Evolutionary conservation across 139 green algal genomes (phyloP), one percentile per base, ranked within the genome.

Genomic region (Chlamydomonas sphaeroides): DNA sequence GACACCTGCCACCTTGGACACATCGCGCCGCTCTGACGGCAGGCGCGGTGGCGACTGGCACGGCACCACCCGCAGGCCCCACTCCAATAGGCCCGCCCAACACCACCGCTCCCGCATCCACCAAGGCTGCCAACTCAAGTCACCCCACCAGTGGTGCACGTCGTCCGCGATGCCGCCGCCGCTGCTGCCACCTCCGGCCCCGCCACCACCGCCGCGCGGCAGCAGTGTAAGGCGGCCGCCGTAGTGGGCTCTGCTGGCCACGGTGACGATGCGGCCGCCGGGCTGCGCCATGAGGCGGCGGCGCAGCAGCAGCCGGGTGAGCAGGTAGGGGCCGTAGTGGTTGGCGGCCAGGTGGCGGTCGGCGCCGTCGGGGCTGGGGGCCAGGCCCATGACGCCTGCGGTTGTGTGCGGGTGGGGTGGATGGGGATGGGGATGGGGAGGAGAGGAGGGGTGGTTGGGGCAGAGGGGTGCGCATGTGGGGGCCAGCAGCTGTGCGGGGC

Each of bases 301-400:
- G 0, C 91, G 90, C 57, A 93, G 68, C 69, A 95, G 73, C 36
- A 94, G 84, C 36, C 84, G 68, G 1, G 91, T 95, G 14, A 95
- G 89, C 56, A 94, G 86, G 86, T 88, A 95, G 6, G 91, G 88
- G 1, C 92, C 92, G 18, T 90, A 61, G 84, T 95, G 91, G 77
- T 95, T 95, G 61, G 80, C 70, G 8, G 33, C 26, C 32, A 93
- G 42, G 62, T 93, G 90, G 8, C 57, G 72, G 49, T 93, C 90
- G 69, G 33, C 30, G 42, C 83, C 80, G 48, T 84, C 76, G 18
- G 83, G 33, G 0, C 30, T 36, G 15, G 59, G 36, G 5, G 65
- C 18, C 30, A 89, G 35, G 26, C 91, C 91, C 89, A 95, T 95
- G 14, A 95, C 83, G 30, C 89, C 92, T 87, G 88, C 17, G 3